Evolutionary conservation across 2,329 filamentous ascomycete species (phyloP).

Genomic region (Pestalotiopsis sp.): DNA sequence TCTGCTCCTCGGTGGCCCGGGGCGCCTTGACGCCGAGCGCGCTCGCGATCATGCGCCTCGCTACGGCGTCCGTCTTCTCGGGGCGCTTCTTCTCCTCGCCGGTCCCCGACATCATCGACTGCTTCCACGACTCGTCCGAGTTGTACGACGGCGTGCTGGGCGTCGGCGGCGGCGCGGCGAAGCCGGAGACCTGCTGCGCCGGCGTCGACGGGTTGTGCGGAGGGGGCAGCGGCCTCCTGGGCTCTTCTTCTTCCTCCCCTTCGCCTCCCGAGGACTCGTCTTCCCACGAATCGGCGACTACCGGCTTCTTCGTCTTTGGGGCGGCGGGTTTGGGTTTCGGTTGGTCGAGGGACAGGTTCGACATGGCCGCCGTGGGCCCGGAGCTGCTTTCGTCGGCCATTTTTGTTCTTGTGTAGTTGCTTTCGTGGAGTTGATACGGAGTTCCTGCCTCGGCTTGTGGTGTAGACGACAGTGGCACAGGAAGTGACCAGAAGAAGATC

Average conservation of each 20-base stretch:
- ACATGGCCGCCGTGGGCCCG: constrained; percentile 25
- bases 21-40: constrained; percentile 82
- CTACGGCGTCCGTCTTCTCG: constrained; percentile 93
- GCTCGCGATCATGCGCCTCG: constrained; percentile 85
- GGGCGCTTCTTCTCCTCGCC: constrained; percentile 52
- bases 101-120: constrained; percentile 11
- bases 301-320: constrained; percentile 36
- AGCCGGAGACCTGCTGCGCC: constrained; percentile 28
- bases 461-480: background rate
- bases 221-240: constrained; percentile 19
- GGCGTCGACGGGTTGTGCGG: constrained; percentile 18
- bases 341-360: constrained; percentile 32
- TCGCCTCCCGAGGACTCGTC: constrained; percentile 61
- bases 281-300: constrained; percentile 76
- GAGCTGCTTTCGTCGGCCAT: constrained; percentile 26
- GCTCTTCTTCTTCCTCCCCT: constrained; percentile 31
- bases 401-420: background rate
- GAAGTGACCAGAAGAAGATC: background rate
- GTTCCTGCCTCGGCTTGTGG: background rate
- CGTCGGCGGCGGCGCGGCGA: constrained; percentile 66
- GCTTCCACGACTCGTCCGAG: constrained; percentile 28
- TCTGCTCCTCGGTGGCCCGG: constrained; percentile 84
- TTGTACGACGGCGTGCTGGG: constrained; percentile 59
- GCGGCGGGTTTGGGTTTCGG: constrained; percentile 19
- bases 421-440: background rate